phyloP scores from a whole-genome alignment of 352 stramenopile species.

The Phytophthora nicotianae region DNA sequence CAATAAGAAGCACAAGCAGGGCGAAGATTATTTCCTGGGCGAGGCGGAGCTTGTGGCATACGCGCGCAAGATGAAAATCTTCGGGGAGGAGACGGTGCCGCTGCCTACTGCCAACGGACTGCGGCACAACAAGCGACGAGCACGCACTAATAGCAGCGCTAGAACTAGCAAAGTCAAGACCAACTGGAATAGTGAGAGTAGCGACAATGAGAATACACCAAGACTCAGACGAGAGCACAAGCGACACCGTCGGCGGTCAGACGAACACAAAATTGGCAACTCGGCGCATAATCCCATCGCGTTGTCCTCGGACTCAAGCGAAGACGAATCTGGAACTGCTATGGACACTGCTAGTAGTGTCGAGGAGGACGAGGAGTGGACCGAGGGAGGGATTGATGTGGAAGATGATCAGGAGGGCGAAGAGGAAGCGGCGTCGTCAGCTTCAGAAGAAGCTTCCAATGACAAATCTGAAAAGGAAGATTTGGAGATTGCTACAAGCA shows the following conservation, averaged over 20 bases:
- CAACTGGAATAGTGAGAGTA: conserved; percentile 9
- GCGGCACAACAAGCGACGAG: conserved; percentile 8
- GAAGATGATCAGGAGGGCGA: conserved; percentile 33
- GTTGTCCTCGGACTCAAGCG: conserved; percentile 32
- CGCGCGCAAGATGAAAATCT: conserved; percentile 37
- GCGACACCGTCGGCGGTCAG: conserved; percentile 11
- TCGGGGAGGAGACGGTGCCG: conserved; percentile 25
- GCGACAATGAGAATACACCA: conserved; percentile 8
- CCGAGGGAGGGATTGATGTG: conserved; percentile 25
- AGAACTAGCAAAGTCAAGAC: conserved; percentile 6
- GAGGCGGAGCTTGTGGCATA: conserved; percentile 45
- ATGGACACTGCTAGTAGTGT: conserved; percentile 18
- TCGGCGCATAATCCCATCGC: conserved; percentile 29
- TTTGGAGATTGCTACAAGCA: conserved; percentile 2
- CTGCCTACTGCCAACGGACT: neutral
- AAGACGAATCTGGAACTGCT: conserved; percentile 4
- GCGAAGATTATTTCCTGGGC: conserved; percentile 47
- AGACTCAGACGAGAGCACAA: conserved; percentile 12
- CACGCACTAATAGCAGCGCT: conserved; percentile 20
- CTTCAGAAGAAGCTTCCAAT: conserved; percentile 9
- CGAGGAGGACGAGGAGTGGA: conserved; percentile 20
- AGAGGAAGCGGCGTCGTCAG: conserved; percentile 9
- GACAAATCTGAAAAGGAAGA: conserved; percentile 22
- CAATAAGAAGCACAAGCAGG: conserved; percentile 21
- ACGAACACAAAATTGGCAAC: conserved; percentile 13